Evolutionary conservation across 2,329 filamentous ascomycete species (phyloP).

Genomic region (Didymellaceae sp.): DNA sequence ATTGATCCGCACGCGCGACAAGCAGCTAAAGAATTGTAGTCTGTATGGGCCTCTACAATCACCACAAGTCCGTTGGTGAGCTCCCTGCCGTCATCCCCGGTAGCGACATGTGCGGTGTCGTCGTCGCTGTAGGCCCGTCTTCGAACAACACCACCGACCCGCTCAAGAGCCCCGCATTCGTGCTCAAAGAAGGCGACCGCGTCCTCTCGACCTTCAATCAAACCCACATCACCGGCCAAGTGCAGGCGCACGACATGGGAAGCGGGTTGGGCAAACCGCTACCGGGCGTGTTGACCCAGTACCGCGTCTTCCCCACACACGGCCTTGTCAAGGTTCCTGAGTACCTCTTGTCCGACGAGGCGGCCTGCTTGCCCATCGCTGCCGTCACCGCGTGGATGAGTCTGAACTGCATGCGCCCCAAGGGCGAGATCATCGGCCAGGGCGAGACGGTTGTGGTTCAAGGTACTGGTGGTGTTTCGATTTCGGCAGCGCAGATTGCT

Average conservation of each 20-base stretch:
- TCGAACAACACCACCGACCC: slow-evolving; percentile 49
- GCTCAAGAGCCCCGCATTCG: slow-evolving; percentile 53
- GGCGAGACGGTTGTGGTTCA: slow-evolving; percentile 50
- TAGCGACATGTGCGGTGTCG: slow-evolving; percentile 72
- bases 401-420: slow-evolving; percentile 65
- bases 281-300: slow-evolving; percentile 63
- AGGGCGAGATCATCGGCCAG: slow-evolving; percentile 58
- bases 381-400: slow-evolving; percentile 70
- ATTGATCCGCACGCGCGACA: too few relatives aligned
- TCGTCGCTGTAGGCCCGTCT: slow-evolving; percentile 57
- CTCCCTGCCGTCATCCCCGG: slow-evolving; percentile 64
- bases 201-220: slow-evolving; percentile 70
- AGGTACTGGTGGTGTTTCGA: slow-evolving; percentile 54
- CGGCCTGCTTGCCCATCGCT: slow-evolving; percentile 66
- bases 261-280: slow-evolving; percentile 67
- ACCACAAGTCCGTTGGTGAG: slow-evolving; percentile 62
- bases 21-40: slow-evolving; percentile 53
- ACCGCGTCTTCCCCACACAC: slow-evolving; percentile 65
- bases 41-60: slow-evolving; percentile 69
- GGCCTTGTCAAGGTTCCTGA: slow-evolving; percentile 63
- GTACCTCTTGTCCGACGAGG: slow-evolving; percentile 66
- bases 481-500: slow-evolving; percentile 51
- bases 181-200: slow-evolving; percentile 60
- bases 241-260: slow-evolving; percentile 61
- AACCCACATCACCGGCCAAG: slow-evolving; percentile 64